Evolutionary conservation across 805 yeast species (phyloP).

Genomic region (Candida nemodendra): DNA sequence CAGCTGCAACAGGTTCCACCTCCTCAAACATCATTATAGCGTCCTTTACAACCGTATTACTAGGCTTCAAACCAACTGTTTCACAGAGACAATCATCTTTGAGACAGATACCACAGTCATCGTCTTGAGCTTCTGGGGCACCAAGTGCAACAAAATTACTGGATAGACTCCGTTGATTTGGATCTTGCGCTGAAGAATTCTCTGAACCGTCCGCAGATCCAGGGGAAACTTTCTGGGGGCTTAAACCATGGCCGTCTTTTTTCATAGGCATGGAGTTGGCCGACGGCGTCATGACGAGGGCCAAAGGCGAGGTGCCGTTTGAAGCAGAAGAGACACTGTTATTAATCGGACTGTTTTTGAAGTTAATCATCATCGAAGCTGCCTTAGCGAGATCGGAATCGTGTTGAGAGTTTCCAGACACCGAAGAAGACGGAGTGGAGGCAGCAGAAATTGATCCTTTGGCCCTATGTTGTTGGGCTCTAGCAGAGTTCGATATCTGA

Average conservation of each 20-base stretch:
- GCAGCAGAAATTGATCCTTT: not conserved
- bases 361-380: slow-evolving; percentile 30
- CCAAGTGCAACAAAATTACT: slow-evolving; percentile 15
- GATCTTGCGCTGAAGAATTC: slow-evolving; percentile 34
- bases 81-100: slow-evolving; percentile 72
- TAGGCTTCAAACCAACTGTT: slow-evolving; percentile 44
- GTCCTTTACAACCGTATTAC: slow-evolving; percentile 9
- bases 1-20: slow-evolving; percentile 66
- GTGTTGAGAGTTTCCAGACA: slow-evolving; percentile 4
- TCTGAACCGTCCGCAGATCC: slow-evolving; percentile 45
- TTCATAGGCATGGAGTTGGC: slow-evolving; percentile 1
- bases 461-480: not conserved
- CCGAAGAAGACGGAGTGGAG: slow-evolving; percentile 7
- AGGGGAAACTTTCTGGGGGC: slow-evolving; percentile 40
- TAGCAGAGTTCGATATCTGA: slow-evolving; percentile 5
- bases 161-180: slow-evolving; percentile 6
- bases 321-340: slow-evolving; percentile 23
- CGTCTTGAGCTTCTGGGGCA: slow-evolving; percentile 17
- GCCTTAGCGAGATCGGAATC: slow-evolving; percentile 27
- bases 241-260: slow-evolving; percentile 8
- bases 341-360: slow-evolving; percentile 27
- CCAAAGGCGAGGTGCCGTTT: slow-evolving; percentile 17
- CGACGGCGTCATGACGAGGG: slow-evolving; percentile 4
- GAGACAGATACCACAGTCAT: slow-evolving; percentile 62
- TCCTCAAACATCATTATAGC: slow-evolving; percentile 12